Evolutionary conservation across 73 alveolate genomes (phyloP).

Genomic region (Tetrahymena thermophila): DNA sequence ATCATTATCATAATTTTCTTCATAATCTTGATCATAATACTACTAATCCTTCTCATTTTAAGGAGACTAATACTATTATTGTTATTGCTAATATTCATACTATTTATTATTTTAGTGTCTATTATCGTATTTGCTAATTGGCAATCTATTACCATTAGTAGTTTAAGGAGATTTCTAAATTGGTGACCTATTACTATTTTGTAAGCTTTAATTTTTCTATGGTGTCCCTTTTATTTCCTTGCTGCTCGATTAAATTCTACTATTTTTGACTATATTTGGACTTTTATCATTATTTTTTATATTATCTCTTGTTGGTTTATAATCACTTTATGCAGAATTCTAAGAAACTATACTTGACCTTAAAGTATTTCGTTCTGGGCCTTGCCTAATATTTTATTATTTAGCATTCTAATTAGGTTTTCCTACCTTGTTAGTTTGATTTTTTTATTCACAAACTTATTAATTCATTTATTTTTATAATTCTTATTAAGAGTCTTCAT

Average conservation of each 20-base stretch:
- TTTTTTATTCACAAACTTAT: not conserved
- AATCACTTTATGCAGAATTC: not conserved
- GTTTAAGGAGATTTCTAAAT: not conserved
- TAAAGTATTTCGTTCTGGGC: not conserved
- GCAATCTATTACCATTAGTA: not conserved
- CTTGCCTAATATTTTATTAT: not conserved
- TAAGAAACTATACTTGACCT: not conserved
- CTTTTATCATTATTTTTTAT: not conserved
- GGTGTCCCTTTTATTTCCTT: not conserved
- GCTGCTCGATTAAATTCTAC: not conserved
- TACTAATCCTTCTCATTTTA: no score
- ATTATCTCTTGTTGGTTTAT: not conserved
- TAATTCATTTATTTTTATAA: no score
- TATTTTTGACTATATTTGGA: not conserved
- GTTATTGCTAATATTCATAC: no score
- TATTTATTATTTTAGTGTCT: no score
- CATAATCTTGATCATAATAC: not conserved
- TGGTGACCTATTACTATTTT: not conserved
- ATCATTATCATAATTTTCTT: no score
- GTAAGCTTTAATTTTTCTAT: not conserved
- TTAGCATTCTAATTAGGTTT: not conserved
- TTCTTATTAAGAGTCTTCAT: not conserved
- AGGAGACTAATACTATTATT: not conserved
- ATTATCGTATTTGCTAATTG: not conserved
- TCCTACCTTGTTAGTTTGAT: not conserved